phyloP scores from a whole-genome alignment of 208 protist species.

The Leishmania tropica region DNA sequence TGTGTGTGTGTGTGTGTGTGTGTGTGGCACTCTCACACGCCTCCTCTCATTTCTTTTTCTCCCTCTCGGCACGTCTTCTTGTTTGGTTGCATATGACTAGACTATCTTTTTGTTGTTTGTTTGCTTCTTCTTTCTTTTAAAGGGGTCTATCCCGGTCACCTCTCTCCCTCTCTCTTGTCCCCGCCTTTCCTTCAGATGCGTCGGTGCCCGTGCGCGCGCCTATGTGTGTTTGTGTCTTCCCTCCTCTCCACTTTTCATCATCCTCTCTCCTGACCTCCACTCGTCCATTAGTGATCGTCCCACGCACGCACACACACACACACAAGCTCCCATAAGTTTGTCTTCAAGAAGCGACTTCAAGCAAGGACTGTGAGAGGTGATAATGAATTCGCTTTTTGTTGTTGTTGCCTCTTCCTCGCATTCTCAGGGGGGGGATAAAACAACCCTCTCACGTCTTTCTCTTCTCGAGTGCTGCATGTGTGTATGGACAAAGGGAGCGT shows the following conservation, averaged over 20 bases:
- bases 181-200: not conserved
- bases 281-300: not conserved
- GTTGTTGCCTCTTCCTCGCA: slow-evolving; percentile 4
- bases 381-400: not conserved
- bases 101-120: not conserved
- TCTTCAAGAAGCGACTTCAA: not conserved
- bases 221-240: not conserved
- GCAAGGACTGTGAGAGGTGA: not conserved
- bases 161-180: not conserved
- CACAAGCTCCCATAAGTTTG: not conserved
- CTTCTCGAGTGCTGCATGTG: not conserved
- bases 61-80: not conserved
- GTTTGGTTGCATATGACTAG: not conserved
- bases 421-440: slow-evolving; percentile 1
- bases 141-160: not conserved
- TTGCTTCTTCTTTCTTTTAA: not conserved
- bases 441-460: not conserved
- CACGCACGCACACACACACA: not conserved
- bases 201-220: not conserved
- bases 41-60: not conserved
- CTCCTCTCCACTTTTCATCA: slow-evolving; percentile 12
- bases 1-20: not conserved
- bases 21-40: too few species aligned
- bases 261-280: slow-evolving; percentile 16
- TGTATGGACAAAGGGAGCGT: not conserved